Evolutionary conservation across 371 early-diverging fungal species (phyloP), one percentile per base, ranked within the genome.

Genomic region (Funneliformis caledonium): DNA sequence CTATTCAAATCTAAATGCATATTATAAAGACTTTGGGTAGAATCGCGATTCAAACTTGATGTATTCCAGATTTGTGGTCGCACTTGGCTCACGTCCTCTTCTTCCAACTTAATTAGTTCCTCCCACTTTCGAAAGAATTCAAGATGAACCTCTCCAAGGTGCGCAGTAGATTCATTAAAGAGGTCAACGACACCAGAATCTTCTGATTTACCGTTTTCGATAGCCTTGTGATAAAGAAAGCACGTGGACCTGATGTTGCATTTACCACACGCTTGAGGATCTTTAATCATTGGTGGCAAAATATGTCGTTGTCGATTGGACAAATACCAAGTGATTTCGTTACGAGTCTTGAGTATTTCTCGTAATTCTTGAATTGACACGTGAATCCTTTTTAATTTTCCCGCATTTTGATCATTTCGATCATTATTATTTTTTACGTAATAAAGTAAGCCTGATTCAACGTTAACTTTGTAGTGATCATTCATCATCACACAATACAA

Each of bases 401-500:
- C 85, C 8, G 72, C 50, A 5, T 47, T 50, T 31, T 33, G 33
- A 64, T 60, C 60, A 14, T 60, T 60, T 2, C n/a, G 22, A 4
- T 70, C 70, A 26, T 90, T 91, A 22, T 88, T 88, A 0, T 89
- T 84, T 61, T 91, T 90, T 33, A 95, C 85, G 83, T 97, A 97
- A 77, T 92, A 93, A 37, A 98, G 86, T 1, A 96, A 80, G 10
- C 97, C 97, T 16, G 88, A 82, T 12, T 79, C 80, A 7, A 97
- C 88, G 64, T 89, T 87, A 11, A 92, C 83, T 61, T 91, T 91
- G 83, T 97, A 97, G 48, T 93, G 88, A 83, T 97, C 98, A 48
- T 91, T 86, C 91, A 98, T 89, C 43, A 97, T 82, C 45, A 97
- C 87, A 9, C 94, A 92, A 84, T 98, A 98, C 5, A 98, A 82